Base-by-base conservation (phyloP, 352 stramenopile species). In the Phytophthora quininea region DNA sequence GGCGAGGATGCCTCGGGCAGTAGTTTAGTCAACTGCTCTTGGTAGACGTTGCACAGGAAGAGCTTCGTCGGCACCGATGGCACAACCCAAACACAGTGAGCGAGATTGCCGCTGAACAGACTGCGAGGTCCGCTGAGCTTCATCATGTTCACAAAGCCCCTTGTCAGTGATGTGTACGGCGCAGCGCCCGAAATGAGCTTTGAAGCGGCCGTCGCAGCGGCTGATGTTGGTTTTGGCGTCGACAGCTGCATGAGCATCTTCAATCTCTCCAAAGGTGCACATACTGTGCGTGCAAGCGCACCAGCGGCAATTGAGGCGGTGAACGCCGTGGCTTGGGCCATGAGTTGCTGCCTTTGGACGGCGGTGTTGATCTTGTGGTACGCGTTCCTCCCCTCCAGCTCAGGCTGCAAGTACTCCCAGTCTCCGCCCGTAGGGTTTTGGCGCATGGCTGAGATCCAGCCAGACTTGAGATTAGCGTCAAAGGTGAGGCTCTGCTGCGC, bases 231-330 rank as follows among this genome's bases (percentile, higher is more conserved):
- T 7, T 70, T 79, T 3, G 67, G 70, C 1, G 67, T 63, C 15
- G 74, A 51, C 6, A 90, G 60, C 58, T 96, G 88, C 74, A 91
- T 92, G 9, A 95, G 61, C 31, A 96, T 93, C 54, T 96, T 96
- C 9, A 96, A 55, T 0, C 88, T 79, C 59, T 96, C 88, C 3
- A 96, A 64, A 10, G 88, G 88, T 4, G 88, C 88, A 57, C 77
- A 90, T 9, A 74, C 77, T 7, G 86, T 92, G 30, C 88, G 82
- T 7, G 80, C 79, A 12, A 92, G 57, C 11, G 69, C 74, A n/a
- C 86, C 85, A 30, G 86, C 82, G 0, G 79, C 62, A 42, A 96
- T 93, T 12, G 88, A 85, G 5, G 86, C 86, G 8, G 64, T 65
- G 33, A 91, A 81, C 2, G 84, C 88, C 38, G 83, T 80, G 12